phyloP scores from a whole-genome alignment of 495 filamentous ascomycete species.

The Cenococcum geophilum region DNA sequence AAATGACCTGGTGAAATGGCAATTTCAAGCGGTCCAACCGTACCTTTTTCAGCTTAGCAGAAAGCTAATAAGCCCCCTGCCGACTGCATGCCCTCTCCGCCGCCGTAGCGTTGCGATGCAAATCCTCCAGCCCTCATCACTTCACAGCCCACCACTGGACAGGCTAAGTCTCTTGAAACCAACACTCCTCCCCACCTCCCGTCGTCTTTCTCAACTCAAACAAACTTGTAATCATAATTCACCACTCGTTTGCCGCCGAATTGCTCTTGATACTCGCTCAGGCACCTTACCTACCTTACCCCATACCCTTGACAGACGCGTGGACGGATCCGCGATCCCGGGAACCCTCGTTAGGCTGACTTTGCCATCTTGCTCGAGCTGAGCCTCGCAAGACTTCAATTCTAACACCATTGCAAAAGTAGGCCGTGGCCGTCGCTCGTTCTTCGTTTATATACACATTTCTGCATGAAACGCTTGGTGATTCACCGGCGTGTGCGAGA shows the following conservation, averaged over 20 bases:
- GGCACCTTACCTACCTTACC: neutral
- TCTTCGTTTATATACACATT: neutral
- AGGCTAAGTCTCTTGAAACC: neutral
- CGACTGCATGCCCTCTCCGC: neutral
- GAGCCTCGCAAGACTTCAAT: neutral
- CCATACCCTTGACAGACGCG: neutral
- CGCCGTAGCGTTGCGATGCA: neutral
- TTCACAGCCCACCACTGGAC: neutral
- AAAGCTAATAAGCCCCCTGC: neutral
- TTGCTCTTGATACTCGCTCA: neutral
- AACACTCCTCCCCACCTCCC: neutral
- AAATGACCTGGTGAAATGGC: neutral
- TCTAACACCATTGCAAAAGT: neutral
- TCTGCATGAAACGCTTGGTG: constrained; percentile 3
- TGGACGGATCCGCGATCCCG: neutral
- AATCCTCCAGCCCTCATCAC: neutral
- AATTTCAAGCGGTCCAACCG: neutral
- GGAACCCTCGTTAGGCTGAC: constrained; percentile 2
- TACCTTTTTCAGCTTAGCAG: neutral
- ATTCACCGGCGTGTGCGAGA: constrained; percentile 2
- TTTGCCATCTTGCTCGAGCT: constrained; percentile 5
- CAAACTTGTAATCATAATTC: neutral
- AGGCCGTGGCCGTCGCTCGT: neutral
- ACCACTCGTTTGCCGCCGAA: neutral
- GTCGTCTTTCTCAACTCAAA: neutral